Base-by-base conservation (phyloP, 176 grass and related monocot genomes). In the Puccinellia tenuiflora region DNA sequence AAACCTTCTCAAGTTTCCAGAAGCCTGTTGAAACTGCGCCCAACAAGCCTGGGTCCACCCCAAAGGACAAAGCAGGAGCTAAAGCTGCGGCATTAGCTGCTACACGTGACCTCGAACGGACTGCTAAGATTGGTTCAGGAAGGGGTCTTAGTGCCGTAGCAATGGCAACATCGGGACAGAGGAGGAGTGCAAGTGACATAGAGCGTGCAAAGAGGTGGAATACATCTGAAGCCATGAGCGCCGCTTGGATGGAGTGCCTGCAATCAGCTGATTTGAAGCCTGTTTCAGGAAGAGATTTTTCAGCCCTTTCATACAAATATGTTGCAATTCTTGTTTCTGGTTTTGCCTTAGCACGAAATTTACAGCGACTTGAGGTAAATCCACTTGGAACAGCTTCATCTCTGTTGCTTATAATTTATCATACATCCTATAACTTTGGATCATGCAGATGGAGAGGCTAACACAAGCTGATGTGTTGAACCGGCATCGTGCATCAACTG, bases 181-280 rank as follows among this genome's bases (percentile, higher is more conserved):
- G 96, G 85, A 93, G 96, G 81, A 96, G 91, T 83, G 81, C 59
- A 74, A 87, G 86, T 78, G 96, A 99, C 87, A 86, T 88, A 31
- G 93, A 96, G 53, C 93, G 93, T 74, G 96, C 89, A 79, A 96
- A 88, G 87, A 93, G 96, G 90, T 99, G 96, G 96, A 99, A 99
- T 86, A 88, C 89, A 39, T 91, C 91, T 68, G 96, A 99, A 90
- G 96, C 96, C 62, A 99, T 99, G 96, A 90, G 89, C 67, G 93
- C 93, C 38, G 96, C 96, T 79, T 99, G 96, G 96, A 87, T 85
- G 73, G 96, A 99, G 55, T 99, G 96, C 69, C 79, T 99, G 66
- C 92, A 99, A 75, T 88, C 89, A 52, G 74, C 69, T 83, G 91
- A 99, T 87, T 93, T 89, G 30, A 95, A 95, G 63, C 79, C 85